These are phyloP conservation scores for Evernia prunastri DNA, from an alignment of 495 filamentous ascomycete species.

Conservation along the genomic window DNA sequence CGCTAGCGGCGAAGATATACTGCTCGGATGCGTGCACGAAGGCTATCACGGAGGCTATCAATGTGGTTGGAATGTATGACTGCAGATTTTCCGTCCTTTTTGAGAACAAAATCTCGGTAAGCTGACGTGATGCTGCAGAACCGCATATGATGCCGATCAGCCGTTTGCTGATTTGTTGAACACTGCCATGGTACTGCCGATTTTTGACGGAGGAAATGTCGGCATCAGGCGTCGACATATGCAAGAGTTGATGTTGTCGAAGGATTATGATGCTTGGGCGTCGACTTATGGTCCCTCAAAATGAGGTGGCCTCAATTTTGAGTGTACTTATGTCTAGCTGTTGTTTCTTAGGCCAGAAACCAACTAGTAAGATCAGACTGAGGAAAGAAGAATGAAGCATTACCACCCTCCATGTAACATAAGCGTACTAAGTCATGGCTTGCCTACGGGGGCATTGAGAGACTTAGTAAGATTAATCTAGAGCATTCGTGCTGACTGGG, in stretches of 20 bases:
- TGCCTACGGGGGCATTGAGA: too few species aligned
- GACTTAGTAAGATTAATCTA: too few species aligned
- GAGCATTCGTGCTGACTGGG: too few species aligned
- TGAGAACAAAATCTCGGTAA: too few species aligned
- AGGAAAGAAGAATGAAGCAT: too few species aligned
- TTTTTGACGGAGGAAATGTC: constrained; percentile 53
- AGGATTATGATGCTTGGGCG: constrained; percentile 42
- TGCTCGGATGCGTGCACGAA: constrained; percentile 45
- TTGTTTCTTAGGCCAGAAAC: too few species aligned
- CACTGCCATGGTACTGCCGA: constrained; percentile 44
- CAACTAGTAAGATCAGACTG: too few species aligned
- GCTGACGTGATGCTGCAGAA: constrained; percentile 27
- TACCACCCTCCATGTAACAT: too few species aligned
- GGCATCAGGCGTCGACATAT: constrained; percentile 47
- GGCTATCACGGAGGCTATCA: constrained; percentile 43
- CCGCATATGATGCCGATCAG: constrained; percentile 37
- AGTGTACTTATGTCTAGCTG: too few species aligned
- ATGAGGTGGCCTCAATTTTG: too few species aligned
- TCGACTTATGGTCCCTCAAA: constrained; percentile 26
- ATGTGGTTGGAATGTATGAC: constrained; percentile 25
- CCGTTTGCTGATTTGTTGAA: constrained; percentile 45
- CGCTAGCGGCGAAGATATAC: constrained; percentile 45
- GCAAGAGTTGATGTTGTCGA: constrained; percentile 41
- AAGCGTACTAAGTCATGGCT: too few species aligned
- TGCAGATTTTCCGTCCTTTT: background rate